phyloP scores from a whole-genome alignment of 2,329 filamentous ascomycete species.

The Monilinia aucupariae region DNA sequence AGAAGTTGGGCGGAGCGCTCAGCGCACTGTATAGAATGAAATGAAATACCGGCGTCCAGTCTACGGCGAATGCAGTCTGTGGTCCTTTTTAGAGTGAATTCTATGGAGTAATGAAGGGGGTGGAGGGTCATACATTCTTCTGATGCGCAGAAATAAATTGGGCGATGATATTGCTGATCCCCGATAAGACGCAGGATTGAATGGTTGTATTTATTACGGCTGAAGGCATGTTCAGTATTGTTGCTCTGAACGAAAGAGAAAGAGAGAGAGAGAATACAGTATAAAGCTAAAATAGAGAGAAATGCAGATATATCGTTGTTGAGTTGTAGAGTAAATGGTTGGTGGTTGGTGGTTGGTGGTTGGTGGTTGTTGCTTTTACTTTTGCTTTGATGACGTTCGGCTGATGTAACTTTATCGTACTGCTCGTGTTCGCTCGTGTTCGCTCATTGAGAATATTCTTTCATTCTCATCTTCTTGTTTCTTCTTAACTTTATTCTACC shows the following conservation, averaged over 20 bases:
- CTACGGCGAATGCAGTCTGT: slow-evolving; percentile 56
- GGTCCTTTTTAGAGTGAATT: slow-evolving; percentile 15
- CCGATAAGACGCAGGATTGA: slow-evolving; percentile 14
- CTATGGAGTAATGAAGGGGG: not conserved
- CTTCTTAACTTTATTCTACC: not conserved
- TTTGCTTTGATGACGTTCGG: not conserved
- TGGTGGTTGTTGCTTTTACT: too few species aligned
- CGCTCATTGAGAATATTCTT: not conserved
- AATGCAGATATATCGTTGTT: not conserved
- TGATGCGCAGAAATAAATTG: slow-evolving; percentile 63
- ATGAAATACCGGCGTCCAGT: slow-evolving; percentile 65
- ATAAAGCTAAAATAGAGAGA: too few species aligned
- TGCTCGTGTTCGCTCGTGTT: not conserved
- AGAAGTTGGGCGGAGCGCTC: slow-evolving; percentile 74
- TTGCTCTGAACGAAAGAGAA: not conserved
- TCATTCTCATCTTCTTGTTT: too few species aligned
- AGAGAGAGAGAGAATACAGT: too few species aligned
- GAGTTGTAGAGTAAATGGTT: not conserved
- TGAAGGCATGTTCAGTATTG: slow-evolving; percentile 9
- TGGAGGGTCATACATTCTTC: slow-evolving; percentile 20
- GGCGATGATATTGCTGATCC: slow-evolving; percentile 48
- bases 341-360: too few species aligned
- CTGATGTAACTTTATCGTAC: not conserved
- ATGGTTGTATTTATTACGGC: slow-evolving; percentile 11
- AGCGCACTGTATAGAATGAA: slow-evolving; percentile 71